Conservation (phyloP, 768 basidiomycete genomes). For the Suillus subaureus region DNA sequence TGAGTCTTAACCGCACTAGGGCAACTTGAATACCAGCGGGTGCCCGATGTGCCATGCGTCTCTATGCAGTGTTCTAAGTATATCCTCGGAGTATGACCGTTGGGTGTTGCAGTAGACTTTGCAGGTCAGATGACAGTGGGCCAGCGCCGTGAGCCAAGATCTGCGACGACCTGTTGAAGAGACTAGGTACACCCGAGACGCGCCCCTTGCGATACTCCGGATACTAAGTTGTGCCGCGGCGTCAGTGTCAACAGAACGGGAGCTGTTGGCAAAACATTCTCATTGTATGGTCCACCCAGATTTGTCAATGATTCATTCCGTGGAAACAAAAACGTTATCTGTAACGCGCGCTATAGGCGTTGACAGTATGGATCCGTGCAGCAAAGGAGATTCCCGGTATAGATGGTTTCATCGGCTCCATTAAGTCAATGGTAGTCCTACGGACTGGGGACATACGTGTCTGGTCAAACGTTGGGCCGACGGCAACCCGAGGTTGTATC, state of each 20-base stretch:
- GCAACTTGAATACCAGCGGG: neutral
- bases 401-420: neutral
- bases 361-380: too few relatives aligned
- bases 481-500: conserved; percentile 6
- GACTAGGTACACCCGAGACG: too few relatives aligned
- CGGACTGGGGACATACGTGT: neutral
- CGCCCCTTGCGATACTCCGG: too few relatives aligned
- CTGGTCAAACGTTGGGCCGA: neutral
- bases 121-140: neutral
- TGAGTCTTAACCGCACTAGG: neutral
- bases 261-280: neutral
- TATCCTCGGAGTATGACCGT: conserved; percentile 1
- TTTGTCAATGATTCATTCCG: too few relatives aligned
- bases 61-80: neutral
- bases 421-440: neutral
- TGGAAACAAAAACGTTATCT: conserved; percentile 1
- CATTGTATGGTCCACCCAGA: neutral
- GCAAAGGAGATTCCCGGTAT: neutral
- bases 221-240: too few relatives aligned
- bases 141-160: neutral
- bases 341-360: neutral
- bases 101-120: neutral
- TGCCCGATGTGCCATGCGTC: conserved; percentile 1
- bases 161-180: neutral
- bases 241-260: too few relatives aligned